Percentiles rank a stretch among this genome's conserved stretches.
phyloP scores from a whole-genome alignment of 257 asterid genomes.

The Paulownia fortunei region DNA sequence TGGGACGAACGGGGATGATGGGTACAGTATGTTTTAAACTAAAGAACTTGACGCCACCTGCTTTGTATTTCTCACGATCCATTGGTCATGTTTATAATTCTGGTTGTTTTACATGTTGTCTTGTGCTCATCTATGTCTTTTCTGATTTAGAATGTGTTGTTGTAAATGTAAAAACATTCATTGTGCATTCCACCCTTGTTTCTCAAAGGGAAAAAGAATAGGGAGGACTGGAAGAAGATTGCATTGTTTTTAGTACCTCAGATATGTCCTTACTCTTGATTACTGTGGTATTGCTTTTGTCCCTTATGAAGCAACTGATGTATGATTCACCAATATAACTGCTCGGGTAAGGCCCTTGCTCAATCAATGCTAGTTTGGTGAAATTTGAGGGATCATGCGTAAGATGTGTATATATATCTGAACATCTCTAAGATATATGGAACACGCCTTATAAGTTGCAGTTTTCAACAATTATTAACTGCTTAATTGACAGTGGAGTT shows the following conservation, averaged over 20 bases:
- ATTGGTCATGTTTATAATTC: constrained; percentile 18
- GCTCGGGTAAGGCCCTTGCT: not conserved
- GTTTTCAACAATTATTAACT: too few species aligned
- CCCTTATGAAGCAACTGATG: not conserved
- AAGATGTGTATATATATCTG: too few species aligned
- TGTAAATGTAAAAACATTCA: constrained; percentile 37
- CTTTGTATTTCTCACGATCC: constrained; percentile 2
- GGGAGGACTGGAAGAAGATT: not conserved
- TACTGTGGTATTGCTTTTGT: not conserved
- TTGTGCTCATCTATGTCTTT: constrained; percentile 10
- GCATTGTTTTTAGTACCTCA: not conserved
- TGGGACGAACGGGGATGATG: constrained; percentile 60
- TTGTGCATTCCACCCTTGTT: constrained; percentile 17
- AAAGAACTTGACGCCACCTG: constrained; percentile 6
- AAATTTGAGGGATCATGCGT: too few species aligned
- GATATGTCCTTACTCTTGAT: not conserved
- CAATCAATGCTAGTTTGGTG: not conserved
- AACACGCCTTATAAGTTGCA: too few species aligned
- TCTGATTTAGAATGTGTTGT: not conserved
- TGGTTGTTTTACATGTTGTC: not conserved
- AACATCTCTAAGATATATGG: too few species aligned
- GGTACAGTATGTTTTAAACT: constrained; percentile 59
- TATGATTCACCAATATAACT: not conserved
- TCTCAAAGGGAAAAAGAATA: not conserved
- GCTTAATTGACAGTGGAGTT: too few species aligned